These are phyloP conservation scores for Calonectria ilicicola DNA, from an alignment of 2,329 filamentous ascomycete species.

Conservation along the genomic window DNA sequence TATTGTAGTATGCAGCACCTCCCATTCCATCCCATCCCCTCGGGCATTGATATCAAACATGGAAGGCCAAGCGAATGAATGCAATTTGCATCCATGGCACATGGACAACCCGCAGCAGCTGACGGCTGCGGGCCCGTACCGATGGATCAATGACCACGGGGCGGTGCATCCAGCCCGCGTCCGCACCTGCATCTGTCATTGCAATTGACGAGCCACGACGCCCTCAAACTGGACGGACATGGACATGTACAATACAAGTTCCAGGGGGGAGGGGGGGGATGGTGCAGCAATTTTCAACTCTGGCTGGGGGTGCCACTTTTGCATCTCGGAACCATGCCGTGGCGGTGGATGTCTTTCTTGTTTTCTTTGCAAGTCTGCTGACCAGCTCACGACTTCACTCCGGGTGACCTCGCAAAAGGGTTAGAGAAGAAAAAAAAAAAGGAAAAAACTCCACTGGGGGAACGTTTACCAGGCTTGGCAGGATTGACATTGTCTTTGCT, in stretches of 20 bases:
- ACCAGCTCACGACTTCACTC: conserved; percentile 14
- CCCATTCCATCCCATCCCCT: not conserved
- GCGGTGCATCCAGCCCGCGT: conserved; percentile 10
- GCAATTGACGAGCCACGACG: conserved; percentile 8
- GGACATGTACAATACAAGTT: conserved; percentile 1
- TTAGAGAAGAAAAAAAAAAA: not conserved
- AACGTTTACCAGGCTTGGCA: conserved; percentile 12
- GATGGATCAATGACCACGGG: not conserved
- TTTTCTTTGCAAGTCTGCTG: conserved; percentile 19
- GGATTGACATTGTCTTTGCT: conserved; percentile 7
- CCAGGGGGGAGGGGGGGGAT: not conserved
- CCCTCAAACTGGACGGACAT: not conserved
- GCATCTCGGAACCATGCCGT: conserved; percentile 30
- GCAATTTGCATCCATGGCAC: not conserved
- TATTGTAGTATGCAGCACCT: not conserved
- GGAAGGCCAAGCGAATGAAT: conserved; percentile 7
- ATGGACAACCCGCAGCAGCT: conserved; percentile 1
- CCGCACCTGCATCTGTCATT: conserved; percentile 15
- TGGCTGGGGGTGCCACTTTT: not conserved
- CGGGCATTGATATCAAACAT: conserved; percentile 8
- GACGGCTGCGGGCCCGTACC: conserved; percentile 6
- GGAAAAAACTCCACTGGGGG: conserved; percentile 3
- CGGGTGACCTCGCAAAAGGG: conserved; percentile 16
- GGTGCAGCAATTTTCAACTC: not conserved
- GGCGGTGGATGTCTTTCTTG: conserved; percentile 19